These are phyloP conservation scores for Tricholoma sp. DNA, from an alignment of 768 basidiomycete species.

Conservation along the genomic window DNA sequence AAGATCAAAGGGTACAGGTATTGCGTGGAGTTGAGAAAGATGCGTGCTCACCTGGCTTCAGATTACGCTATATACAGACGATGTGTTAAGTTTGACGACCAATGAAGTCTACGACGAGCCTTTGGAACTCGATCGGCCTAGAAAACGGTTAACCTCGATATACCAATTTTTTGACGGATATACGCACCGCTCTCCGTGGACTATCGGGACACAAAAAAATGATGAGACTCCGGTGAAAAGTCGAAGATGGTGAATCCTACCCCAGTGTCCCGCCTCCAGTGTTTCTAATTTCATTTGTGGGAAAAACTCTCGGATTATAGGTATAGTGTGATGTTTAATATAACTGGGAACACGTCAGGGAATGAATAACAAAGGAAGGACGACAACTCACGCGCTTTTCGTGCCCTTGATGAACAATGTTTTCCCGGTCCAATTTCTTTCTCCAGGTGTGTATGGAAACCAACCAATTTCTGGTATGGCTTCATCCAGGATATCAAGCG, in stretches of 20 bases:
- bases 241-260: constrained; percentile 31
- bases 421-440: constrained; percentile 45
- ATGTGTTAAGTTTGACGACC: neutral
- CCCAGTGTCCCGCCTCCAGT: constrained; percentile 80
- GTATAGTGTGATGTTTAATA: constrained; percentile 67
- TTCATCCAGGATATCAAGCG: constrained; percentile 54
- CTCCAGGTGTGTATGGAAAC: constrained; percentile 64
- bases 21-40: too few relatives aligned
- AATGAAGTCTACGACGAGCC: constrained; percentile 22
- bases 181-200: constrained; percentile 63
- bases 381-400: constrained; percentile 54
- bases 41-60: too few relatives aligned
- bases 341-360: constrained; percentile 31
- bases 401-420: constrained; percentile 72
- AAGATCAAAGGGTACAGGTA: too few relatives aligned
- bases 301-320: constrained; percentile 60
- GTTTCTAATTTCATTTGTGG: constrained; percentile 57
- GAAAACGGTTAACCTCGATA: neutral
- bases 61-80: neutral
- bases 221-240: neutral
- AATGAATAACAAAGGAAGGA: neutral
- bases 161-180: neutral
- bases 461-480: constrained; percentile 61
- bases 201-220: constrained; percentile 24
- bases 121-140: constrained; percentile 46